These are phyloP conservation scores for Fusarium proliferatum DNA, from an alignment of 2,329 filamentous ascomycete genomes.

Conservation along the genomic window DNA sequence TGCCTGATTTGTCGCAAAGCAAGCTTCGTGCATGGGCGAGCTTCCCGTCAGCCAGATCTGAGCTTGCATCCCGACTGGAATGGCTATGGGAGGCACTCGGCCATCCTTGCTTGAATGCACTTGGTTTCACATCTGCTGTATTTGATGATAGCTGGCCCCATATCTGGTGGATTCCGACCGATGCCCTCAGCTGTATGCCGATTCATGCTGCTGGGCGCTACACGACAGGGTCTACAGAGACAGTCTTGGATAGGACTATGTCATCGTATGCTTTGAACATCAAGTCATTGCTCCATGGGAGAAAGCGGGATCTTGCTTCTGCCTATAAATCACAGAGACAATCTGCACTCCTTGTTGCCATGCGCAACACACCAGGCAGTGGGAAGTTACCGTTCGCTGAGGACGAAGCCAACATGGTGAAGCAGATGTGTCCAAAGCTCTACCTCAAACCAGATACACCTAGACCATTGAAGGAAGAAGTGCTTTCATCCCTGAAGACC, in stretches of 20 bases:
- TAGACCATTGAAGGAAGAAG: fast-evolving
- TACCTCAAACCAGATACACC: neutral
- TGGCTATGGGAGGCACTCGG: neutral
- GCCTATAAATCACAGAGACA: too few species aligned
- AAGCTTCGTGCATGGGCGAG: neutral
- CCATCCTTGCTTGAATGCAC: too few species aligned
- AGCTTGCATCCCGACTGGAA: neutral
- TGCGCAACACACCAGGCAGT: neutral
- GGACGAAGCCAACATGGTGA: neutral
- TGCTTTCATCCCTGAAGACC: fast-evolving
- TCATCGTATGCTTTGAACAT: neutral
- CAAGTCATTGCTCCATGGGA: neutral
- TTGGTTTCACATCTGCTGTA: neutral
- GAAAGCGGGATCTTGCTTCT: neutral
- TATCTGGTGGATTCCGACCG: neutral
- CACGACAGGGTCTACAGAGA: neutral
- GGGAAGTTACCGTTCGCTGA: too few species aligned
- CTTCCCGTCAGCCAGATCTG: neutral
- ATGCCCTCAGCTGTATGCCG: neutral
- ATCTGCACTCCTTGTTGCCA: neutral
- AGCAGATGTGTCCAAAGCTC: neutral
- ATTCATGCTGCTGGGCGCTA: neutral
- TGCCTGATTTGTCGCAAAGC: neutral
- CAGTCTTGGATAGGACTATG: neutral
- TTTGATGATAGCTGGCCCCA: too few species aligned